phyloP scores from a whole-genome alignment of 176 grass and related monocot genomes.

The Ensete glaucum region DNA sequence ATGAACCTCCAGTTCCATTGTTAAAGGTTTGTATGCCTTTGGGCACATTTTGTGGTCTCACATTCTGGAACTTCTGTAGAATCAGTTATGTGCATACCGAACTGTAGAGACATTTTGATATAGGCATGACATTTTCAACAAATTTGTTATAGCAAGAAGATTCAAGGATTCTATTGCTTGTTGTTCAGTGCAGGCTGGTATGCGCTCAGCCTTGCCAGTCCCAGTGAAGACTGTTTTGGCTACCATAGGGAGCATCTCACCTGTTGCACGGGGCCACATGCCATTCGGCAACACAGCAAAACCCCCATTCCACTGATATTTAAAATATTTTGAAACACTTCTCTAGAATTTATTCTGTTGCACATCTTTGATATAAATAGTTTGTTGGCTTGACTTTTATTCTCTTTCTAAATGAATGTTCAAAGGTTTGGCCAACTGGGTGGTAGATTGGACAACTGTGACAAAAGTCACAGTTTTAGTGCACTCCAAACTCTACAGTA shows the following conservation, averaged over 20 bases:
- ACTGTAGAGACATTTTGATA: not conserved
- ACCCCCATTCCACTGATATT: not conserved
- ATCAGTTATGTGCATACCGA: not conserved
- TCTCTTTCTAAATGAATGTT: constrained; percentile 4
- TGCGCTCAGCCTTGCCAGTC: not conserved
- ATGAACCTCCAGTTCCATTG: constrained; percentile 67
- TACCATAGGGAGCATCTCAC: not conserved
- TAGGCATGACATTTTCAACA: not conserved
- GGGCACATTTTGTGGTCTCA: not conserved
- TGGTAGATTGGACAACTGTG: too few species aligned
- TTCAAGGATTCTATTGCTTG: not conserved
- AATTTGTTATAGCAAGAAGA: not conserved
- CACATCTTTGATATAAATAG: constrained; percentile 15
- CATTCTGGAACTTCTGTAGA: not conserved
- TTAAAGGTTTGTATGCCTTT: constrained; percentile 50
- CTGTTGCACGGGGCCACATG: not conserved
- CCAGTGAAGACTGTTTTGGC: not conserved
- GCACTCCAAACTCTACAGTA: too few species aligned
- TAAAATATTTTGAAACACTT: not conserved
- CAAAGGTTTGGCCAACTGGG: too few species aligned
- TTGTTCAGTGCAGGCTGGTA: not conserved
- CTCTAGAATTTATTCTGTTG: not conserved
- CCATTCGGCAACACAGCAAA: not conserved
- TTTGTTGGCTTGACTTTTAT: constrained; percentile 5
- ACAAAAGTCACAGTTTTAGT: too few species aligned